Percentiles rank a stretch among this genome's conserved stretches.
Evolutionary conservation across 345 rosid species (phyloP).

Genomic region (Durio zibethinus): DNA sequence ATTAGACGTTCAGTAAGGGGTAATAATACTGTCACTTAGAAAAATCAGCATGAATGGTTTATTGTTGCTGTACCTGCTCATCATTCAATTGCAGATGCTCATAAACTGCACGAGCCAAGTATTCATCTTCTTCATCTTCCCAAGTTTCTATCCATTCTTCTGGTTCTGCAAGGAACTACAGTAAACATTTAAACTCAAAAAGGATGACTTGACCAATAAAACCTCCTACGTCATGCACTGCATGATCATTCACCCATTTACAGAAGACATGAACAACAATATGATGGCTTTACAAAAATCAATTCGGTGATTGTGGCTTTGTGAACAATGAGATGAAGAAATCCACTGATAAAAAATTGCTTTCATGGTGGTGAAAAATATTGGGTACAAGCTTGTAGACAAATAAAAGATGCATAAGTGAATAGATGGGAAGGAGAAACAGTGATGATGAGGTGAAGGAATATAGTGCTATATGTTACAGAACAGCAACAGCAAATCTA

Average conservation of each 20-base stretch:
- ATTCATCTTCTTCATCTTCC: constrained; percentile 88
- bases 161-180: constrained; percentile 36
- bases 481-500: not conserved
- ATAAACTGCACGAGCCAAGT: constrained; percentile 68
- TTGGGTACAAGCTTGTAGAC: not conserved
- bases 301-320: not conserved
- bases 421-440: not conserved
- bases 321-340: not conserved
- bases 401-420: not conserved
- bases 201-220: constrained; percentile 4
- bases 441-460: not conserved
- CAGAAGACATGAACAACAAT: not conserved
- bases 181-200: constrained; percentile 27
- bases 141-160: constrained; percentile 42
- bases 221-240: constrained; percentile 1
- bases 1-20: not conserved
- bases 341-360: not conserved
- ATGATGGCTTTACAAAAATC: not conserved
- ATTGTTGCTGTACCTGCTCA: constrained; percentile 39
- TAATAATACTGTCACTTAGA: not conserved
- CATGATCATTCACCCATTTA: not conserved
- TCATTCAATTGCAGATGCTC: constrained; percentile 72
- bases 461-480: not conserved
- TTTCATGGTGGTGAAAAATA: not conserved
- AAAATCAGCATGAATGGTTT: not conserved